Conservation (phyloP, 768 basidiomycete species). For the Phylloporus sp. region DNA sequence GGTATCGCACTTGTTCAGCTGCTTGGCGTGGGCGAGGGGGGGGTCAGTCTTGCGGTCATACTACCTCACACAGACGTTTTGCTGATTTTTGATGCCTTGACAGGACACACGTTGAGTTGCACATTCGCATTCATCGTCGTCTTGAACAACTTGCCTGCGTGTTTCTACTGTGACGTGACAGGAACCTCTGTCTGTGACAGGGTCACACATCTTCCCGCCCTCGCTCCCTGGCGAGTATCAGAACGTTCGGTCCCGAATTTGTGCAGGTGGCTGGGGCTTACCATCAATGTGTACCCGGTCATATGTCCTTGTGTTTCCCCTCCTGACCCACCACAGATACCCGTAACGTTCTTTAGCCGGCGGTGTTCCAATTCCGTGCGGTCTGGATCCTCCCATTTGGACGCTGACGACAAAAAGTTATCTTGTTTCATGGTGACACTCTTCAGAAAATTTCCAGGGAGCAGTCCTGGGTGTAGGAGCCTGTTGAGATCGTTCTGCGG, state of each 20-base stretch:
- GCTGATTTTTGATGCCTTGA: slow-evolving; percentile 22
- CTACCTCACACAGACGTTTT: slow-evolving; percentile 29
- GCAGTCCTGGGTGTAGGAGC: not conserved
- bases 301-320: not conserved
- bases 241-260: not conserved
- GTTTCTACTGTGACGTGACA: slow-evolving; percentile 25
- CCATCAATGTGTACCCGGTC: not conserved
- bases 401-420: not conserved
- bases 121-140: slow-evolving; percentile 23
- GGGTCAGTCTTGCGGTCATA: slow-evolving; percentile 16
- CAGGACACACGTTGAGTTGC: no score
- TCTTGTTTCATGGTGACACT: slow-evolving; percentile 7
- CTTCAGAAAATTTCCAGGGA: not conserved
- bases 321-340: no score
- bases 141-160: slow-evolving; percentile 29
- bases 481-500: slow-evolving; percentile 2
- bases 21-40: slow-evolving; percentile 3
- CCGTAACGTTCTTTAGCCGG: not conserved
- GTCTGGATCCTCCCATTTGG: not conserved
- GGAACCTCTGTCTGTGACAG: slow-evolving; percentile 24
- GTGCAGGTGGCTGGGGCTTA: slow-evolving; percentile 1
- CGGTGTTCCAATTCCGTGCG: slow-evolving; percentile 15
- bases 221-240: no score
- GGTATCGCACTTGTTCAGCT: slow-evolving; percentile 1
- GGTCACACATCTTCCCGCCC: slow-evolving; percentile 19